Conservation (phyloP, 495 filamentous ascomycete genomes). For the Xylaria grammica region DNA sequence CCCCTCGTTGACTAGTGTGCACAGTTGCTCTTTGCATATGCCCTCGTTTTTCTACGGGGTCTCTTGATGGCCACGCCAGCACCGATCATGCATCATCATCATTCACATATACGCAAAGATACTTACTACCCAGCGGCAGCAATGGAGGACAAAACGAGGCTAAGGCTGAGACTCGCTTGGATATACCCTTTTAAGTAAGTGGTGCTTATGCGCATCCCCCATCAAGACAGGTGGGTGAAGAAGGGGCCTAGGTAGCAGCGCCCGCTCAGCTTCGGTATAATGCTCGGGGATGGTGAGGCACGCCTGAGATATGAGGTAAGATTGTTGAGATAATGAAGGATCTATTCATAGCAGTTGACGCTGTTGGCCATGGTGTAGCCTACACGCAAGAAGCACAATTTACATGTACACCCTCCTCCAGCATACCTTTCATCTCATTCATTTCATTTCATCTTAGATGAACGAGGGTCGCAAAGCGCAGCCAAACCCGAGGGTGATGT, state of each 20-base stretch:
- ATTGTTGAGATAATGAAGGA: not conserved
- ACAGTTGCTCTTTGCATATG: too few relatives aligned
- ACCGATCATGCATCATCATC: too few relatives aligned
- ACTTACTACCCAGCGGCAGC: too few relatives aligned
- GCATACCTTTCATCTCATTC: not conserved
- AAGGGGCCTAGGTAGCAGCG: not conserved
- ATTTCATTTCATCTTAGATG: too few relatives aligned
- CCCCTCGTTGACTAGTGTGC: too few relatives aligned
- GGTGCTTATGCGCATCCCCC: not conserved
- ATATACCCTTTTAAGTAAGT: not conserved
- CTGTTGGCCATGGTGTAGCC: too few relatives aligned
- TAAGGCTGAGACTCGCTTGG: not conserved
- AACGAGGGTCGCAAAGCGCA: too few relatives aligned
- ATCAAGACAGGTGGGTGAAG: not conserved
- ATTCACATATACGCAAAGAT: too few relatives aligned
- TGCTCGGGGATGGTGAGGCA: not conserved
- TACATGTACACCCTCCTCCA: not conserved
- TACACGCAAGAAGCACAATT: too few relatives aligned
- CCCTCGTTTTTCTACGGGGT: too few relatives aligned
- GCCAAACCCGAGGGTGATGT: slow-evolving; percentile 7
- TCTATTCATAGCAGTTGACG: slow-evolving; percentile 1
- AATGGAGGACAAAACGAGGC: not conserved
- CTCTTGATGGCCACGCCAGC: too few relatives aligned
- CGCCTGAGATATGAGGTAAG: too few relatives aligned
- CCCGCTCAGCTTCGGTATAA: slow-evolving; percentile 11